Conservation (phyloP, 2,329 filamentous ascomycete genomes). For the Diaporthe citri region DNA sequence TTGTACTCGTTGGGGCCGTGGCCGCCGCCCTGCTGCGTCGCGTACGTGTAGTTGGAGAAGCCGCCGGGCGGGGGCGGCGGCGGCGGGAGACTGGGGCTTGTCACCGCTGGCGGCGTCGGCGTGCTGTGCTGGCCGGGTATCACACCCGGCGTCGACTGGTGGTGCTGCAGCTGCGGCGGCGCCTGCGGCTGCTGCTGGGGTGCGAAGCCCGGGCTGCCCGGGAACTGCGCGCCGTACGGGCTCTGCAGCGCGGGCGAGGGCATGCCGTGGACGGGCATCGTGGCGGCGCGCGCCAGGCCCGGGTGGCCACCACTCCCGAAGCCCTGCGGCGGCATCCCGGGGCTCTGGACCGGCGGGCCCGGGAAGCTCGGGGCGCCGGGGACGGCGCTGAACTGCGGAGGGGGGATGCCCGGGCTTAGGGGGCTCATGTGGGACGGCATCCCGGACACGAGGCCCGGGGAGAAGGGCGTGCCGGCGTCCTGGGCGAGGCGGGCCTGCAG, state of each 20-base stretch:
- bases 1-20: conserved; percentile 60
- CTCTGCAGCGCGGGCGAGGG: conserved; percentile 56
- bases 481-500: conserved; percentile 69
- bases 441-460: conserved; percentile 56
- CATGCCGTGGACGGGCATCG: conserved; percentile 61
- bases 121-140: conserved; percentile 39
- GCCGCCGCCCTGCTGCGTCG: conserved; percentile 45
- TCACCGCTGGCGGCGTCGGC: conserved; percentile 48
- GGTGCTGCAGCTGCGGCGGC: conserved; percentile 48
- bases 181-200: conserved; percentile 48
- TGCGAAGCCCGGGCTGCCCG: conserved; percentile 58
- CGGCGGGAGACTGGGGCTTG: conserved; percentile 54
- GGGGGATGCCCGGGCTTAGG: conserved; percentile 54
- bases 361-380: conserved; percentile 55
- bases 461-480: conserved; percentile 67
- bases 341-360: conserved; percentile 54
- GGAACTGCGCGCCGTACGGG: conserved; percentile 59
- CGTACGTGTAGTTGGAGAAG: conserved; percentile 67
- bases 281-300: conserved; percentile 60
- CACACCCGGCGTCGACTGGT: conserved; percentile 10
- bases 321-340: conserved; percentile 58
- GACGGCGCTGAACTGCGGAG: conserved; percentile 52
- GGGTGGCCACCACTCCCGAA: conserved; percentile 57
- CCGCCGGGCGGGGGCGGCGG: conserved; percentile 64
- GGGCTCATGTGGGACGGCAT: conserved; percentile 60